Base-by-base conservation (phyloP, 2,329 filamentous ascomycete genomes). In the Zymoseptoria tritici region DNA sequence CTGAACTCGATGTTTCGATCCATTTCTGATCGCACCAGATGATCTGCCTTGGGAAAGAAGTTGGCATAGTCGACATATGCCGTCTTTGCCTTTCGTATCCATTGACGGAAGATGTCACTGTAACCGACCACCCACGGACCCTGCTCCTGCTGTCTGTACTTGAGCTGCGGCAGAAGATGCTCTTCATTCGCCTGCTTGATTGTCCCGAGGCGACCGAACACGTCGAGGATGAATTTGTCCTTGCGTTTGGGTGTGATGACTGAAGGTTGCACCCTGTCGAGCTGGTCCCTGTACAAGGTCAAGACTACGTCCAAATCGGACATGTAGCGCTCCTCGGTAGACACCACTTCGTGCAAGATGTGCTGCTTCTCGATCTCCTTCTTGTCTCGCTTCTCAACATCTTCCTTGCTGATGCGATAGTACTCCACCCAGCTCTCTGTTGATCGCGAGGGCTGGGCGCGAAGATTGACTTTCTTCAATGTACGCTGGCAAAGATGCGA, bases 31-130 rank as follows among this genome's bases (percentile, higher is more conserved):
- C 91, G 87, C 19, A 99, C 85, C 57, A 92, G 79, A 71, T 90
- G 92, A 46, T 86, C 87, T 1, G 94, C 93, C 60, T 87, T 85
- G 0, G 93, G 93, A 67, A 94, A 97, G 0, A 86, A 86, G 1
- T 88, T 87, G 49, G 93, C 93, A 73, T 97, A 99, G 60, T 96
- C 91, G 62, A 97, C 86, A 72, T 97, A 99, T 9, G 90, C 88
- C 2, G 83, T 79, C 73, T 88, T 91, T 31, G 94, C 94, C 74
- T 97, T 97, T 64, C 94, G 85, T 63, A 97, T 96, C 94, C 94
- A 99, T 76, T 99, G 94, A 60, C 94, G 83, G 79, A 99, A 97
- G 55, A 99, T 90, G 70, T 97, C 94, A 72, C 92, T 97, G 76
- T 97, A 97, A 2, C 94, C 94, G 11, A 84, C 81, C 60, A 99